Evolutionary conservation across 176 grass and related monocot species (phyloP), one percentile per base, ranked within the genome.

Genomic region (Zea luxurians): DNA sequence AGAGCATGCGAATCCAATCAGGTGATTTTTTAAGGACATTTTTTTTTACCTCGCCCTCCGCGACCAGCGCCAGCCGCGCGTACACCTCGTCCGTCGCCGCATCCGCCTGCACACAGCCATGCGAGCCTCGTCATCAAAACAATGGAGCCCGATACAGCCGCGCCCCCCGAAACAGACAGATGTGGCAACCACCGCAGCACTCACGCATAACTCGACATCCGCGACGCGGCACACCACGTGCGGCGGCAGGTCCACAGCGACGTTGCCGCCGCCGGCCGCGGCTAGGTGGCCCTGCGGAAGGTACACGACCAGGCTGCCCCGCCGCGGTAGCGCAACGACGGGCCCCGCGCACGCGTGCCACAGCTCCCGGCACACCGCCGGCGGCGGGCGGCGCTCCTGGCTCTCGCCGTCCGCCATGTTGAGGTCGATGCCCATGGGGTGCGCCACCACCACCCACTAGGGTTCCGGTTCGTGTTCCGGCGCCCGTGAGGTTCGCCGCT

Each of bases 331-430:
- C 75, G 83, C 88, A 38, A 93, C 85, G 52, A 92, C 61, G 0
- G 92, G 96, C 13, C 96, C 96, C 2, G 92, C 92, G 80, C 96
- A 99, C 27, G 96, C 96, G 84, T 99, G 92, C 96, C 96, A 99
- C 78, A 99, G 81, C 71, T 99, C 92, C 46, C 89, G 83, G 81
- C 88, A 93, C 83, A 89, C 83, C 50, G 66, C 17, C 12, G 75
- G 48, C 79, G 84, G 48, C 48, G 82, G 82, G 78, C 77, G 86
- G 34, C 70, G 85, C 50, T 77, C 79, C 64, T 93, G 89, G 46
- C 35, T 70, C 64, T 87, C 90, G 61, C 70, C 85, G 60, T 84
- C 91, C 21, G 74, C 68, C 18, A 91, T 76, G 81, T 97, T 93
- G 74, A 97, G 81, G 93, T 97, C 93, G 81, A 97, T 97, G 48